phyloP scores from a whole-genome alignment of 495 filamentous ascomycete species.

The Wilcoxina mikolae region DNA sequence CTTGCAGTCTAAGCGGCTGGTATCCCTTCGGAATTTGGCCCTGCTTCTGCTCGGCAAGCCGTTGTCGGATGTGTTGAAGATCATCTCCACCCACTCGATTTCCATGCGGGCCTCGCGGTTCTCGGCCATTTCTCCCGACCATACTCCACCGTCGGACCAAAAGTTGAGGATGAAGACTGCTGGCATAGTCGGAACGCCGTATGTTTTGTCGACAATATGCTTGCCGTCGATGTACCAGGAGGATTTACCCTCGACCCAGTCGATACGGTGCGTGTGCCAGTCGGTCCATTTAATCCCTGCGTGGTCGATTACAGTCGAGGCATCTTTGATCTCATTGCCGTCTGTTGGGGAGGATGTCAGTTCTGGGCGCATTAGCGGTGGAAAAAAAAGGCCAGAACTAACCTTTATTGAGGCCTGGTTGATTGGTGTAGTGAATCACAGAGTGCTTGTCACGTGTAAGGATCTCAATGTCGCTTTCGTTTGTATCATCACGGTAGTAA shows the following conservation, averaged over 20 bases:
- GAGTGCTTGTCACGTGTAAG: constrained; percentile 43
- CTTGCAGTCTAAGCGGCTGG: background rate
- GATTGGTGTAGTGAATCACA: constrained; percentile 57
- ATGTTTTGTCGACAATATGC: constrained; percentile 43
- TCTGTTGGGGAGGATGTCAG: constrained; percentile 1
- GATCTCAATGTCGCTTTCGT: constrained; percentile 68
- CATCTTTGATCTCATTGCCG: constrained; percentile 36
- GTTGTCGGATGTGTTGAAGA: constrained; percentile 44
- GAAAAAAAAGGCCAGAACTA: background rate
- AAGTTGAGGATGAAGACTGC: constrained; percentile 53
- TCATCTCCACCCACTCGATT: constrained; percentile 60
- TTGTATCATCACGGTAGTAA: constrained; percentile 46
- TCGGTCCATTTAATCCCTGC: constrained; percentile 20
- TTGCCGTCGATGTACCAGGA: constrained; percentile 53
- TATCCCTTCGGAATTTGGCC: too few relatives aligned
- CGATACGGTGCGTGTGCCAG: constrained; percentile 59
- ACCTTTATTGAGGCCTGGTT: constrained; percentile 37
- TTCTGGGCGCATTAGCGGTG: background rate
- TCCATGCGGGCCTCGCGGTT: constrained; percentile 47
- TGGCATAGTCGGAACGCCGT: constrained; percentile 45
- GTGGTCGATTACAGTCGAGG: constrained; percentile 27
- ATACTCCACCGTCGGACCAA: constrained; percentile 60
- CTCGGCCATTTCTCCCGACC: constrained; percentile 56
- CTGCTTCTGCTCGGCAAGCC: background rate
- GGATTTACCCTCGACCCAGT: constrained; percentile 49